Evolutionary conservation across 768 basidiomycete genomes (phyloP), one percentile per base, ranked within the genome.

Genomic region (Rubroboletus satanas): DNA sequence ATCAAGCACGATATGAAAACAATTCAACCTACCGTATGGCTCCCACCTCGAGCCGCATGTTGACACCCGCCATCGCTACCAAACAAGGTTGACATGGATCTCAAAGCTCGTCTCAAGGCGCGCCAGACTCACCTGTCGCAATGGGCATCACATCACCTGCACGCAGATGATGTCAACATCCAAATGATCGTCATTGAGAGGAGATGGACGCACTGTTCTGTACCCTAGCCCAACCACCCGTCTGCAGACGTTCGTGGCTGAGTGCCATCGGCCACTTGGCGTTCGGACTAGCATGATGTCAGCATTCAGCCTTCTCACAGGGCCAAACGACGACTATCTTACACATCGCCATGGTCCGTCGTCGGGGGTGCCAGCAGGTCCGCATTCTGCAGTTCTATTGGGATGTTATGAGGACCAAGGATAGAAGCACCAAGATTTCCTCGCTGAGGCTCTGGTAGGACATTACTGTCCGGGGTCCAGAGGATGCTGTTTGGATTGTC

Each of bases 161-260:
- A 36, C 18, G 3, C 5, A 47, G 0, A 7, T 7, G 2, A 44
- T 29, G 12, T 45, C 26, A 50, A 26, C 4, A 6, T n/a, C n/a
- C 17, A 9, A 28, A 8, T 5, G 5, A 29, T 17, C 29, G 11
- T 36, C 6, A 33, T 45, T 3, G 11, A 32, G 23, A 49, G 3
- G 4, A 35, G 39, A 39, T 0, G 12, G 7, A 59, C 74, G 39
- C 15, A 78, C 83, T 59, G 56, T 82, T 85, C 66, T 83, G 75
- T 59, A 82, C 75, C 35, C 83, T 74, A 14, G 80, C 78, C 83
- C 83, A 85, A 0, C 84, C 84, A 12, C 83, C 83, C 10, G 81
- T 21, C 21, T 21, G 21, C 21, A 21, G 21, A 21, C 21, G 21
- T 21, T 21, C 21, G 21, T 21, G 21, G 54, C 82, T 83, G 26